Percentiles rank a stretch among this genome's conserved stretches.
Evolutionary conservation across 2,329 filamentous ascomycete genomes (phyloP).

Genomic region (Colletotrichum spaethianum): DNA sequence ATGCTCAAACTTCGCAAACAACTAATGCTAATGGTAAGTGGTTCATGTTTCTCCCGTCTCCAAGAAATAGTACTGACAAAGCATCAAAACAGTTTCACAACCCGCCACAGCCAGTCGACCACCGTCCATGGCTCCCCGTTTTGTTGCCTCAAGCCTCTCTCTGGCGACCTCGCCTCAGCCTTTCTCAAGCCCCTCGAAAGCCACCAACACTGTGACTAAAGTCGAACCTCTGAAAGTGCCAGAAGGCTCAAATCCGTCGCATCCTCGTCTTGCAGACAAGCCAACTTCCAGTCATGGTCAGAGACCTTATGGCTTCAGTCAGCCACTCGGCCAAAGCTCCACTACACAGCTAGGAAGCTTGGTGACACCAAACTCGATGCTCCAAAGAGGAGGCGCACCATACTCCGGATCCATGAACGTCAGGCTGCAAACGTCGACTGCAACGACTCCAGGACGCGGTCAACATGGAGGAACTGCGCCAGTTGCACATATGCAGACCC

Average conservation of each 20-base stretch:
- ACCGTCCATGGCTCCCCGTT: not conserved
- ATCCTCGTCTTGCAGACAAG: not conserved
- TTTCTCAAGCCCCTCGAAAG: not conserved
- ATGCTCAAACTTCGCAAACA: not conserved
- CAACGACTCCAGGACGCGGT: not conserved
- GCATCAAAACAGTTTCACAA: not conserved
- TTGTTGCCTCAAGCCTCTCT: not conserved
- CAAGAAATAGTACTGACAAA: not conserved
- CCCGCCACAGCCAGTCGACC: not conserved
- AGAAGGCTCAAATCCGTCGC: not conserved
- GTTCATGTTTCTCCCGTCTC: not conserved
- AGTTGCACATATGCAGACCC: not conserved
- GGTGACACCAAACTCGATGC: no score
- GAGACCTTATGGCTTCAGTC: not conserved
- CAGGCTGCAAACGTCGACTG: no score
- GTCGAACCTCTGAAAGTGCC: not conserved
- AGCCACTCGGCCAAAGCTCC: not conserved
- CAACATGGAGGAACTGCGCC: no score
- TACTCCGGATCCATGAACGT: not conserved
- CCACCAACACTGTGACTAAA: not conserved
- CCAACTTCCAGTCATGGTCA: not conserved
- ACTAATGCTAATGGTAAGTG: not conserved
- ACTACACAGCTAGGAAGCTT: not conserved
- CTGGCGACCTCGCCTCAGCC: not conserved
- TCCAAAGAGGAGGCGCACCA: not conserved